Base-by-base conservation (phyloP, 2,329 filamentous ascomycete species). In the Pestalotiopsis sp. region DNA sequence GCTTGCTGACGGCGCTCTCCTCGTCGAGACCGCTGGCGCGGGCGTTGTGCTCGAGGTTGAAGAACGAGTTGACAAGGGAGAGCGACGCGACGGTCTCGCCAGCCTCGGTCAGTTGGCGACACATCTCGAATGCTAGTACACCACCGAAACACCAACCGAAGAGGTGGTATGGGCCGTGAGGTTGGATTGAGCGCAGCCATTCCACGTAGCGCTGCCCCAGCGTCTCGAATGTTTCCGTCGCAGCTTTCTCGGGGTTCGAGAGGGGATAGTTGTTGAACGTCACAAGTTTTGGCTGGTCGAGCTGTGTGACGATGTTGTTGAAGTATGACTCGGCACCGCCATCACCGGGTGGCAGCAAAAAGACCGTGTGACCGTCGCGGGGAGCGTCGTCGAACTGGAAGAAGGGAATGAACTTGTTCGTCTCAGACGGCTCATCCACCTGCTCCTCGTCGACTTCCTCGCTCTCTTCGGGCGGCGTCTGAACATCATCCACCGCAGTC, bases 191-290 rank as follows among this genome's bases (percentile, higher is more conserved):
- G 12, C 31, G 25, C 4, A 61, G 12, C 25, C 25, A 38, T 1
- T 14, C 25, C 14, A 61, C 14, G 57, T 61, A 61, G 57, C 31
- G 31, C 12, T 61, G 25, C 12, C n/a, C 57, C 13, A 61, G 57
- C 31, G 25, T 38, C 31, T 17, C 57, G 20, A 61, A 31, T 14
- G 57, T 61, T 27, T 61, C 31, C 20, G 14, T 6, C 7, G 4
- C 57, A 6, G 25, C 31, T 17, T 9, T 12, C 12, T 61, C 25
- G 14, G 25, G 57, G 57, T 61, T 17, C 20, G 45, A 17, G 11
- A 52, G 17, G 17, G 45, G 31, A n/a, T 61, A 61, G 57, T 61
- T 61, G 57, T 61, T 61, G 57, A 61, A 61, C 12, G 31, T 38
- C 25, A 61, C 57, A n/a, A 61, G 57, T 27, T 12, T 38, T 27